Percentiles rank a stretch among this genome's conserved stretches.
These are phyloP conservation scores for Russula ochroleuca DNA, from an alignment of 768 basidiomycete species.

Conservation along the genomic window DNA sequence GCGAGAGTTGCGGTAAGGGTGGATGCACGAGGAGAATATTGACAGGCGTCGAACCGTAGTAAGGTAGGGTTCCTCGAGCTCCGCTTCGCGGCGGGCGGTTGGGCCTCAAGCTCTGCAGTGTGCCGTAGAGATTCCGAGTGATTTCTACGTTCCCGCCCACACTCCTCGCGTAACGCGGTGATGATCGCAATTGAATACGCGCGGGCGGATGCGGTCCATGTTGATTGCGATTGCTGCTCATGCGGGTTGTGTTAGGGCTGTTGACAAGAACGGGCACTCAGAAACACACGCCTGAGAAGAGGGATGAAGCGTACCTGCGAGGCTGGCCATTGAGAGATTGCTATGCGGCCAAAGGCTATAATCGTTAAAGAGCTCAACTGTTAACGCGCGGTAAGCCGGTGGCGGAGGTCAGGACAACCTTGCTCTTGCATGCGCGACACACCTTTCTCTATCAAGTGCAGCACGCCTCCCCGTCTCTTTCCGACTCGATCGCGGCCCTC, in stretches of 20 bases:
- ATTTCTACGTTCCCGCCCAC: conserved; percentile 43
- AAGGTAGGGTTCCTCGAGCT: conserved; percentile 43
- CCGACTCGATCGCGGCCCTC: conserved; percentile 40
- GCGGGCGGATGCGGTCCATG: conserved; percentile 28
- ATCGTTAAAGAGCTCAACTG: conserved; percentile 27
- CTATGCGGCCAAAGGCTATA: conserved; percentile 27
- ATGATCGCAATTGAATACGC: conserved; percentile 47
- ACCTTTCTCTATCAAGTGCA: conserved; percentile 58
- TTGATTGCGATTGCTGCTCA: conserved; percentile 29
- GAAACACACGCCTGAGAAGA: not conserved
- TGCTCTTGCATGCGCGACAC: conserved; percentile 27
- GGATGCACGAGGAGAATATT: not conserved
- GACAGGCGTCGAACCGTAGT: not conserved
- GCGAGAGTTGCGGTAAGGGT: conserved; percentile 17
- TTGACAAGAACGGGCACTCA: not conserved
- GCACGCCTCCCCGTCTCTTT: conserved; percentile 54
- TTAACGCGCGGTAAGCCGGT: not conserved
- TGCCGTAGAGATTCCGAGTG: conserved; percentile 40
- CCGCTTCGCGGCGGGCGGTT: conserved; percentile 52
- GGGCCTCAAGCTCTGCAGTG: conserved; percentile 46
- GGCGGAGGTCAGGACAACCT: not conserved
- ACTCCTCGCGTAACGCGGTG: conserved; percentile 39
- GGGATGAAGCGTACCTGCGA: conserved; percentile 1
- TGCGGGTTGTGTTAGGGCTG: conserved; percentile 12
- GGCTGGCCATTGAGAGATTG: conserved; percentile 9